Conservation (phyloP, 169 alveolate genomes). For the Besnoitia besnoiti region DNA sequence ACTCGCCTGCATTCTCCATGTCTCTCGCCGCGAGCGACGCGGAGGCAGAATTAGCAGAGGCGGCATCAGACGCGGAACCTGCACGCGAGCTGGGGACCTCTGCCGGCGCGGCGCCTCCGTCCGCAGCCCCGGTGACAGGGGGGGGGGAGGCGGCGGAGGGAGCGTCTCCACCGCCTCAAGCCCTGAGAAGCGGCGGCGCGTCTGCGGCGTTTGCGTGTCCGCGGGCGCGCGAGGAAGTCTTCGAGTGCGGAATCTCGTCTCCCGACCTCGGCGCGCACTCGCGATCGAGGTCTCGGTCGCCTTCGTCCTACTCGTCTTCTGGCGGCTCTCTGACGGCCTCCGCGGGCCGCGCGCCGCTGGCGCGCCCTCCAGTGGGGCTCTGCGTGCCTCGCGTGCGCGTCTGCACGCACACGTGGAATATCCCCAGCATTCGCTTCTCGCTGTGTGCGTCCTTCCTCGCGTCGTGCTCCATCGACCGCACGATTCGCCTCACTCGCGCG, state of each 20-base stretch:
- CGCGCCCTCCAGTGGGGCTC: neutral
- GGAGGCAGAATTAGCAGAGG: no score
- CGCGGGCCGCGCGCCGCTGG: no score
- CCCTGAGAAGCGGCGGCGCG: no score
- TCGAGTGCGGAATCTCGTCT: neutral
- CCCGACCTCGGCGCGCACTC: neutral
- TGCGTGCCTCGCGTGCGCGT: constrained; percentile 23
- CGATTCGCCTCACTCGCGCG: constrained; percentile 11
- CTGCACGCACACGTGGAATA: neutral
- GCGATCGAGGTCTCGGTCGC: neutral
- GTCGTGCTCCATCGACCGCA: constrained; percentile 9
- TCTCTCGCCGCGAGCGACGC: no score
- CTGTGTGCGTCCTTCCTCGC: constrained; percentile 17
- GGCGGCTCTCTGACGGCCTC: neutral
- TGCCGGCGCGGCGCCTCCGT: neutral
- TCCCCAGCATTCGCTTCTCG: neutral
- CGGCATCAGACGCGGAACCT: no score
- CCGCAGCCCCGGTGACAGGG: no score
- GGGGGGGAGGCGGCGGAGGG: neutral
- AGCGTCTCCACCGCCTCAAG: no score
- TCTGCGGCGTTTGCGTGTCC: neutral
- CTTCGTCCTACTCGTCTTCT: neutral
- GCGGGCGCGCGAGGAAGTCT: neutral
- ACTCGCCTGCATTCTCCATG: no score
- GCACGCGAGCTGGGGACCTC: no score